A percentile compares a stretch with the other conserved stretches of the same genome.
These are phyloP conservation scores for Silene latifolia DNA, from an alignment of 148 eudicot species.

Conservation along the genomic window DNA sequence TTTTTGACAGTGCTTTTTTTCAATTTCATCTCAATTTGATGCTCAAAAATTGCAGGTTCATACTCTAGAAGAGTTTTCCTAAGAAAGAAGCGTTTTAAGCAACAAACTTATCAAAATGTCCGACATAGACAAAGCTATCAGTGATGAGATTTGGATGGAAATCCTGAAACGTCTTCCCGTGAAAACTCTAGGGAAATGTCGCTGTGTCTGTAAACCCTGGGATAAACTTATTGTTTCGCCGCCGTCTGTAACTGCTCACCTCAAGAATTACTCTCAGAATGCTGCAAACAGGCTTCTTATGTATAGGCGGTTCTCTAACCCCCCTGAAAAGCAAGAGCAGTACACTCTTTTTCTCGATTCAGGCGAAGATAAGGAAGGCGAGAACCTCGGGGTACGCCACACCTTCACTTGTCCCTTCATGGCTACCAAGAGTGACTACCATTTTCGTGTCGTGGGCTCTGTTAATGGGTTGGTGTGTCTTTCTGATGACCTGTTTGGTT, in stretches of 20 bases:
- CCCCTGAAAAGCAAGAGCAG: slow-evolving; percentile 12
- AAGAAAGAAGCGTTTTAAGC: no score
- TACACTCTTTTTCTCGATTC: slow-evolving; percentile 13
- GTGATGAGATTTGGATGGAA: background rate
- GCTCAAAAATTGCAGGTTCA: no score
- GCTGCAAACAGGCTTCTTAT: background rate
- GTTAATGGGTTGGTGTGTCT: slow-evolving; percentile 19
- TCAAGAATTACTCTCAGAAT: slow-evolving; percentile 2
- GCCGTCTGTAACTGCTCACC: slow-evolving; percentile 10
- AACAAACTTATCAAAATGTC: no score
- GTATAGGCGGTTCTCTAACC: slow-evolving; percentile 7
- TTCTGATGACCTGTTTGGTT: slow-evolving; percentile 11
- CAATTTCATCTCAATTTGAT: no score
- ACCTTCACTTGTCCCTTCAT: slow-evolving; percentile 10
- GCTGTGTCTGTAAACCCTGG: slow-evolving; percentile 15
- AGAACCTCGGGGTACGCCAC: background rate
- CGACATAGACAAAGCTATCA: no score
- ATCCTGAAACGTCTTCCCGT: slow-evolving; percentile 7
- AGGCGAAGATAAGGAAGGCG: background rate
- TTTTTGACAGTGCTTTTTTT: no score
- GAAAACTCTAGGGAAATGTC: slow-evolving; percentile 7
- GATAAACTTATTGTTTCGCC: slow-evolving; percentile 12
- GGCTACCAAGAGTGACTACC: background rate
- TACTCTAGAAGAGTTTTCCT: no score
- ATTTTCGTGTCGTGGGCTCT: slow-evolving; percentile 15